These are phyloP conservation scores for Magnolia sinica DNA, from an alignment of 164 flowering plant genomes.

Conservation along the genomic window DNA sequence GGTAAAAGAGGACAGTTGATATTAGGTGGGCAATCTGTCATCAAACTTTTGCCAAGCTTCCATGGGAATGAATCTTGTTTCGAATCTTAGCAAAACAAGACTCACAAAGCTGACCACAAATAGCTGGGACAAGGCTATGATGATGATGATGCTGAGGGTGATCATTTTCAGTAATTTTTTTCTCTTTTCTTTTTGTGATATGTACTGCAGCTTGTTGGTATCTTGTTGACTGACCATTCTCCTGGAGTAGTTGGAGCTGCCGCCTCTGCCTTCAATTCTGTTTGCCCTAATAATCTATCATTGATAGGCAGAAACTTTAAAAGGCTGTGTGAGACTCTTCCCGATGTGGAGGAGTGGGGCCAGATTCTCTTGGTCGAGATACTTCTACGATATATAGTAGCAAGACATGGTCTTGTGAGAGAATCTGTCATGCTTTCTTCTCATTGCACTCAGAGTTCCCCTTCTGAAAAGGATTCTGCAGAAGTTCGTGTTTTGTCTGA, in stretches of 20 bases:
- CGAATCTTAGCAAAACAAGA: background rate
- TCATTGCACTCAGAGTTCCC: conserved; percentile 17
- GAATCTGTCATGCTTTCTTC: conserved; percentile 69
- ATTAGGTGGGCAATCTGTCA: background rate
- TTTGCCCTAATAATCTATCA: conserved; percentile 76
- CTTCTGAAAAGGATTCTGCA: conserved; percentile 35
- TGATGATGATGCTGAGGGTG: background rate
- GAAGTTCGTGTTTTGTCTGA: conserved; percentile 22
- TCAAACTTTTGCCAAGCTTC: background rate
- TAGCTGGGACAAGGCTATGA: background rate
- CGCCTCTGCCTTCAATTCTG: conserved; percentile 78
- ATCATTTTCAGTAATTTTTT: background rate
- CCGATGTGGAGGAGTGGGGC: conserved; percentile 99
- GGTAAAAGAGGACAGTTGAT: background rate
- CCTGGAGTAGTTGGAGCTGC: conserved; percentile 99
- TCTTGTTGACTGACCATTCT: conserved; percentile 71
- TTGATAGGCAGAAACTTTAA: conserved; percentile 66
- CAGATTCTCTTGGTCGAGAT: conserved; percentile 80
- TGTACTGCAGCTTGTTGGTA: conserved; percentile 68
- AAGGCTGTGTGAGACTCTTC: conserved; percentile 81
- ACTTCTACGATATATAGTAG: conserved; percentile 77
- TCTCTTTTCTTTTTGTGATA: background rate
- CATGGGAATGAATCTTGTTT: background rate
- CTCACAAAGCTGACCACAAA: background rate
- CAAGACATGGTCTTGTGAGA: conserved; percentile 78